These are phyloP conservation scores for Auriscalpium orientale DNA, from an alignment of 768 basidiomycete genomes.

Conservation along the genomic window DNA sequence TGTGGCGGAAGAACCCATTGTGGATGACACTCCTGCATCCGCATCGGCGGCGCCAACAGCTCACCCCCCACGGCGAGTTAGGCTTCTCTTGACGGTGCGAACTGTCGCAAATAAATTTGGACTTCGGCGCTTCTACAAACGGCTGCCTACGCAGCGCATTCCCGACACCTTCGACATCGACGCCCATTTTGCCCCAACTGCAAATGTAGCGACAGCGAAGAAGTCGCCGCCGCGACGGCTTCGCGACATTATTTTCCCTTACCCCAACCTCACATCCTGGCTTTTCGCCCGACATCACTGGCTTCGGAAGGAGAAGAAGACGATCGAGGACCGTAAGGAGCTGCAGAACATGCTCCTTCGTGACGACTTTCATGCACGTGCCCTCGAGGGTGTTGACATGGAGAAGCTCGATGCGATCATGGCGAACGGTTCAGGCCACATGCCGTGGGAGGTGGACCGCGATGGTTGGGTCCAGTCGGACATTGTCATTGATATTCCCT, in stretches of 20 bases:
- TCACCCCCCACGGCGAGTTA: neutral
- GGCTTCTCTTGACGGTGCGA: neutral
- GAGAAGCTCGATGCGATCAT: neutral
- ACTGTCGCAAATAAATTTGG: neutral
- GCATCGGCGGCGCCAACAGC: neutral
- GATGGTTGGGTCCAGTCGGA: neutral
- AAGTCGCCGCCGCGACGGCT: neutral
- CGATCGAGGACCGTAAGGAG: neutral
- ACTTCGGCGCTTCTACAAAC: neutral
- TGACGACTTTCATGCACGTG: neutral
- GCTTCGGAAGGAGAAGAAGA: neutral
- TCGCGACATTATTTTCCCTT: neutral
- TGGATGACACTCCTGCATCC: neutral
- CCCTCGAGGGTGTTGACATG: too few relatives aligned
- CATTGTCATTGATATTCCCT: neutral
- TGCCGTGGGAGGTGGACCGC: neutral
- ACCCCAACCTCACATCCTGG: neutral
- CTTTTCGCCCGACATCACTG: neutral
- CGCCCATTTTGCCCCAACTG: neutral
- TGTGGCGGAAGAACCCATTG: neutral
- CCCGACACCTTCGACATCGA: neutral
- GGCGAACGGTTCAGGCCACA: neutral
- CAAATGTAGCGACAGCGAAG: neutral
- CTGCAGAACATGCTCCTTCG: neutral
- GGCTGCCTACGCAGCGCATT: neutral